Conservation (phyloP, 306 rosid species). For the Cyclanthera cordifolia region DNA sequence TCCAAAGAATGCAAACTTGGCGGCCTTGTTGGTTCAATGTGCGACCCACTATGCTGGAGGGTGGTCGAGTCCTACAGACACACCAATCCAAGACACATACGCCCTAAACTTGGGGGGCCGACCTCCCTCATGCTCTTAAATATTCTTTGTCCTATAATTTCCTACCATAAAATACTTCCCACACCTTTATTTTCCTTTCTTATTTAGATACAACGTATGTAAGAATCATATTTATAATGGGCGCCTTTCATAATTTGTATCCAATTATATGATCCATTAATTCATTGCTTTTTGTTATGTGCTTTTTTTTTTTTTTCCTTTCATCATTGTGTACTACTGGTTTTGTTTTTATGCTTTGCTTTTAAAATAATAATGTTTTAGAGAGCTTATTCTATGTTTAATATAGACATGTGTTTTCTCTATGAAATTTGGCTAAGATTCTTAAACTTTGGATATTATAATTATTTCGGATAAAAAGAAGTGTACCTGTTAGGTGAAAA, state of each 20-base stretch:
- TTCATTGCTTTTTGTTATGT: too few relatives aligned
- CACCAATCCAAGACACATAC: not conserved
- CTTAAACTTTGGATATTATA: too few relatives aligned
- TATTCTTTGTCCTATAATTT: constrained; percentile 11
- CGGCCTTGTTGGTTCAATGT: constrained; percentile 21
- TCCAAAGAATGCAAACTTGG: not conserved
- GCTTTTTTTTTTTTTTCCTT: not conserved
- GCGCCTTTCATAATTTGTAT: not conserved
- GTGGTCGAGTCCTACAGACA: constrained; percentile 11
- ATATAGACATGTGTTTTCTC: too few relatives aligned
- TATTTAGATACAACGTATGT: constrained; percentile 9
- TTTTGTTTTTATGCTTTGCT: too few relatives aligned
- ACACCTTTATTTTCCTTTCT: not conserved
- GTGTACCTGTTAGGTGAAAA: too few relatives aligned
- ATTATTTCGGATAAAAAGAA: too few relatives aligned
- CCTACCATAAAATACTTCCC: not conserved
- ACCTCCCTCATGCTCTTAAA: not conserved
- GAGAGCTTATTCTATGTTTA: too few relatives aligned
- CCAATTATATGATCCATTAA: not conserved
- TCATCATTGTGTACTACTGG: not conserved
- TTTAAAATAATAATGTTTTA: too few relatives aligned
- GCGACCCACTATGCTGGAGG: constrained; percentile 52
- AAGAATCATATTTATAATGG: not conserved
- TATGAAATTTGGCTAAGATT: too few relatives aligned
- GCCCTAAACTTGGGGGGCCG: not conserved